Conservation (phyloP, 768 basidiomycete genomes). For the Termitomyces sp. region DNA sequence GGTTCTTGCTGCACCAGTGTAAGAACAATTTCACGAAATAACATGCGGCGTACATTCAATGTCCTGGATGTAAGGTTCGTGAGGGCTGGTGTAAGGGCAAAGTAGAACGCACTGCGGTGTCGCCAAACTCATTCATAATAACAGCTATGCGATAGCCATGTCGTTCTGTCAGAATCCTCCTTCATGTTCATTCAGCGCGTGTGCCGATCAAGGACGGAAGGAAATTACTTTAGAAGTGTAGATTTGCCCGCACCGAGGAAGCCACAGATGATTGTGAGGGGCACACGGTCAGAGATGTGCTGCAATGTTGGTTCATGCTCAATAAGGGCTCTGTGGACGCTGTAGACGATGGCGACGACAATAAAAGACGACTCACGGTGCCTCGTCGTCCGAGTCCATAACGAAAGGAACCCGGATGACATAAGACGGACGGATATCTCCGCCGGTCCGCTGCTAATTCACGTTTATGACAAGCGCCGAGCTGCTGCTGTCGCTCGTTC, state of each 20-base stretch:
- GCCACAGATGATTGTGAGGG: slow-evolving; percentile 91
- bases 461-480: not conserved
- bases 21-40: slow-evolving; percentile 1
- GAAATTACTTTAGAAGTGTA: slow-evolving; percentile 74
- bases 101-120: slow-evolving; percentile 69
- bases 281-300: slow-evolving; percentile 39
- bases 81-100: not conserved
- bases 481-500: not conserved
- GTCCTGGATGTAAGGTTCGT: slow-evolving; percentile 47
- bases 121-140: slow-evolving; percentile 98
- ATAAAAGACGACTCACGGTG: slow-evolving; percentile 38
- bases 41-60: slow-evolving; percentile 68
- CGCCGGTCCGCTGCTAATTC: not conserved
- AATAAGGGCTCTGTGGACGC: slow-evolving; percentile 20
- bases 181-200: slow-evolving; percentile 18
- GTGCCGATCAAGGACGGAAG: not conserved
- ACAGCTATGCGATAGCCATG: slow-evolving; percentile 97
- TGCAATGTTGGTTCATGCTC: slow-evolving; percentile 14
- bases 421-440: slow-evolving; percentile 4
- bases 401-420: slow-evolving; percentile 1
- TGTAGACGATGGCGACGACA: not conserved
- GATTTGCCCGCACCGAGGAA: slow-evolving; percentile 96
- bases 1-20: slow-evolving; percentile 57
- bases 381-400: slow-evolving; percentile 54
- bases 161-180: slow-evolving; percentile 84